Evolutionary conservation across 345 rosid species (phyloP).

Genomic region (Salix purpurea): DNA sequence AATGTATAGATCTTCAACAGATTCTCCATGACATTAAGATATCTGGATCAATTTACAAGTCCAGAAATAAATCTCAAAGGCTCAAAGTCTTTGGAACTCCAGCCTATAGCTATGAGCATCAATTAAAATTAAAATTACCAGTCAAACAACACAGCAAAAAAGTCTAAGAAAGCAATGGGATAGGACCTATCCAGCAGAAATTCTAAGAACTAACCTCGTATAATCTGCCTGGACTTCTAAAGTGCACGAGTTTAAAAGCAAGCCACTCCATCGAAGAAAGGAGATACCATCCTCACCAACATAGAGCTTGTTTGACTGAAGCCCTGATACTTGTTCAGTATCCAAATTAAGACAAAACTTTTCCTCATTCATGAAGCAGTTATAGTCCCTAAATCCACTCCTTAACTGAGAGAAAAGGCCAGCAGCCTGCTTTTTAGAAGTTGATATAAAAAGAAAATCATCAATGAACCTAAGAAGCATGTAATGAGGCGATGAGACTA

Average conservation of each 20-base stretch:
- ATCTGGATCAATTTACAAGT: not conserved
- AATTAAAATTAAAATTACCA: not conserved
- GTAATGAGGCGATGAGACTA: slow-evolving; percentile 27
- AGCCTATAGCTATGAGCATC: not conserved
- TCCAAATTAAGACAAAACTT: slow-evolving; percentile 66
- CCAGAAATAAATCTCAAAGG: not conserved
- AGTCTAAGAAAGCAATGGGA: not conserved
- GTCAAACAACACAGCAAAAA: not conserved
- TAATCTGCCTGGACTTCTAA: slow-evolving; percentile 83
- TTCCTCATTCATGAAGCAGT: slow-evolving; percentile 70
- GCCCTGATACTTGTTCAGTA: slow-evolving; percentile 26
- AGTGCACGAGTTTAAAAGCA: slow-evolving; percentile 60
- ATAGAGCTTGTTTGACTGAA: slow-evolving; percentile 40
- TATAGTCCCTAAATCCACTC: slow-evolving; percentile 63
- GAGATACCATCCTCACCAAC: slow-evolving; percentile 49
- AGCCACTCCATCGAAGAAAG: slow-evolving; percentile 79
- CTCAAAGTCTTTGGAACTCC: not conserved
- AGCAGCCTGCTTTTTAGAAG: slow-evolving; percentile 63
- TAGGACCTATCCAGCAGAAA: not conserved
- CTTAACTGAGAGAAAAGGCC: slow-evolving; percentile 44
- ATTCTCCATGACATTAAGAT: not conserved
- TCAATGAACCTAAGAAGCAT: slow-evolving; percentile 68
- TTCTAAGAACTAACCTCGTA: slow-evolving; percentile 41
- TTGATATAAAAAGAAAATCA: slow-evolving; percentile 74
- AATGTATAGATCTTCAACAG: not conserved